Percentiles rank a stretch among this genome's conserved stretches.
phyloP scores from a whole-genome alignment of 2,329 filamentous ascomycete genomes.

The Rosellinia necatrix region DNA sequence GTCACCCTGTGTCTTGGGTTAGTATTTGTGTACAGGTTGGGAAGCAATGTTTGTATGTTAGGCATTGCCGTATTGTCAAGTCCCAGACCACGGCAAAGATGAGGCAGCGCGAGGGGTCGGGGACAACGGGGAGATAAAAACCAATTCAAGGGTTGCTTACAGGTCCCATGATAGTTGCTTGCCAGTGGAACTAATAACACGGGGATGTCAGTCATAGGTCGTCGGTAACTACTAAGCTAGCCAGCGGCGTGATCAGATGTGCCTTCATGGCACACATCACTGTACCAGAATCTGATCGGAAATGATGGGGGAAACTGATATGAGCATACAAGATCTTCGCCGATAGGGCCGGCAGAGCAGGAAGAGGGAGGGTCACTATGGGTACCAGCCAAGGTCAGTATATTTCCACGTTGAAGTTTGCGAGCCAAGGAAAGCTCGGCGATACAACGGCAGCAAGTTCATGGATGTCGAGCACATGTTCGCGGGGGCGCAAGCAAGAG shows the following conservation, averaged over 20 bases:
- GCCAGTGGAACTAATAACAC: constrained; percentile 89
- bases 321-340: constrained; percentile 86
- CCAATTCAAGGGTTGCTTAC: constrained; percentile 62
- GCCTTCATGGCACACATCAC: constrained; percentile 25
- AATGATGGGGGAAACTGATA: constrained; percentile 40
- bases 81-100: background rate
- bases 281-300: constrained; percentile 33
- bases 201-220: constrained; percentile 40
- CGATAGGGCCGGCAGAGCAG: constrained; percentile 95
- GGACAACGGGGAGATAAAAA: constrained; percentile 26
- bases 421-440: background rate
- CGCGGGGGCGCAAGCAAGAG: too few relatives aligned
- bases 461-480: background rate
- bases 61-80: background rate
- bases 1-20: constrained; percentile 66
- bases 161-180: constrained; percentile 99
- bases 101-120: background rate
- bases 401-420: constrained; percentile 14
- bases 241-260: constrained; percentile 28
- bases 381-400: constrained; percentile 25
- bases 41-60: background rate
- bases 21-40: background rate
- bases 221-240: background rate
- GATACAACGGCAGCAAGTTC: background rate
- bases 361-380: constrained; percentile 94